Conservation (phyloP, 495 filamentous ascomycete genomes). For the Choiromyces venosus region DNA sequence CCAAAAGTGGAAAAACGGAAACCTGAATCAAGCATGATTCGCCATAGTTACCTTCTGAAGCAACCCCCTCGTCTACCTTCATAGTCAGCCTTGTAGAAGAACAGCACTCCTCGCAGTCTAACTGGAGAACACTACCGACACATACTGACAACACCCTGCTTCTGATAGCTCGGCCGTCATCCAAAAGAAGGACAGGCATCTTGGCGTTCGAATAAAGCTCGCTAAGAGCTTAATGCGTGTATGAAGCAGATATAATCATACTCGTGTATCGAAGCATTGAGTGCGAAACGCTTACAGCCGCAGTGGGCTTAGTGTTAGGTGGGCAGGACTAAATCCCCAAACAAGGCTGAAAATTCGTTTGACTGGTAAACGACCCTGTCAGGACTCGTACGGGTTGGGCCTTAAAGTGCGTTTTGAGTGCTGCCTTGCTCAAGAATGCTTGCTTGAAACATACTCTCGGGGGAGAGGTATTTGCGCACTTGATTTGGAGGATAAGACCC, state of each 20-base stretch:
- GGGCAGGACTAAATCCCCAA: neutral
- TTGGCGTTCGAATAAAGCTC: too few relatives aligned
- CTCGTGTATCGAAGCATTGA: too few relatives aligned
- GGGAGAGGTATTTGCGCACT: neutral
- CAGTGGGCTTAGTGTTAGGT: neutral
- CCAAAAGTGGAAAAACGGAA: too few relatives aligned
- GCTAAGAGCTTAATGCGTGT: too few relatives aligned
- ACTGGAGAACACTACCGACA: neutral
- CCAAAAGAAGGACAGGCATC: neutral
- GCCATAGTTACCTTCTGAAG: too few relatives aligned
- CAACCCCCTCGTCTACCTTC: neutral
- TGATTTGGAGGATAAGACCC: neutral
- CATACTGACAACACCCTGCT: neutral
- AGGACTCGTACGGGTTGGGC: neutral
- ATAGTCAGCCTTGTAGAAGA: neutral
- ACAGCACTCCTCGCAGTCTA: neutral
- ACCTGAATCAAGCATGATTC: too few relatives aligned
- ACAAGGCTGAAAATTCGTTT: neutral
- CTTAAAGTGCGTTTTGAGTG: neutral
- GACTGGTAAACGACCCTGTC: neutral
- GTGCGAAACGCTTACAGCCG: neutral
- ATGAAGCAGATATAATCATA: too few relatives aligned
- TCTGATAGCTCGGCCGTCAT: too few relatives aligned
- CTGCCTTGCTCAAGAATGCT: neutral
- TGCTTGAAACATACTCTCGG: neutral